phyloP scores from a whole-genome alignment of 1,139 yeast genomes.

The Pichia sp. region DNA sequence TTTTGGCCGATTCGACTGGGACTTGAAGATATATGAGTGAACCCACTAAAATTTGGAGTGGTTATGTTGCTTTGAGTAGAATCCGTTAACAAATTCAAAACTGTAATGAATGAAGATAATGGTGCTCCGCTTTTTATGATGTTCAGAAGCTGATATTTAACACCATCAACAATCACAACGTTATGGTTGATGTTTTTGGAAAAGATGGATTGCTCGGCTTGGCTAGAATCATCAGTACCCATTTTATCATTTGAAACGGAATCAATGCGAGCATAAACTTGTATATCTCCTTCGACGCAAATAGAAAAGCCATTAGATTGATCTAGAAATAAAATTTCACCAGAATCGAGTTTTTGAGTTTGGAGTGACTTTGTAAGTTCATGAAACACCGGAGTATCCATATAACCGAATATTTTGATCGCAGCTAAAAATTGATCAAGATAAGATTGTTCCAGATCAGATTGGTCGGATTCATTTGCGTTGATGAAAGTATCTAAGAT shows the following conservation, averaged over 20 bases:
- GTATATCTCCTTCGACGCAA: slow-evolving; percentile 89
- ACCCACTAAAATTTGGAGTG: slow-evolving; percentile 3
- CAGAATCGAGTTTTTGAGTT: slow-evolving; percentile 72
- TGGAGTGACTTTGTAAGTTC: slow-evolving; percentile 89
- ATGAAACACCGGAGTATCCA: slow-evolving; percentile 85
- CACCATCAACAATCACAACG: slow-evolving; percentile 34
- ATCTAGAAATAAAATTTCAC: slow-evolving; percentile 68
- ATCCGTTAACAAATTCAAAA: slow-evolving; percentile 61
- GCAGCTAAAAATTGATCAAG: slow-evolving; percentile 87
- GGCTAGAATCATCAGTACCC: slow-evolving; percentile 6
- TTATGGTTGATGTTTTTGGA: slow-evolving; percentile 18
- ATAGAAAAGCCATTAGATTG: slow-evolving; percentile 71
- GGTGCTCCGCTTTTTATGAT: slow-evolving; percentile 85
- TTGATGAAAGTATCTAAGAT: slow-evolving; percentile 34
- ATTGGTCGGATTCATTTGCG: slow-evolving; percentile 23
- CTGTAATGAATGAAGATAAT: slow-evolving; percentile 71
- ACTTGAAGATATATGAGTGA: not conserved
- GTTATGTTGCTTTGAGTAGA: slow-evolving; percentile 16
- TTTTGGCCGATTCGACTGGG: not conserved
- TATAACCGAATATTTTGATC: slow-evolving; percentile 86
- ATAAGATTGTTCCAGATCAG: slow-evolving; percentile 44
- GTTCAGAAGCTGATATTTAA: slow-evolving; percentile 66
- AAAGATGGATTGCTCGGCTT: slow-evolving; percentile 10
- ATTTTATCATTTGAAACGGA: slow-evolving; percentile 1
- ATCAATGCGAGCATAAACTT: slow-evolving; percentile 59